Evolutionary conservation across 768 basidiomycete species (phyloP), one percentile per base, ranked within the genome.

Genomic region (Chalciporus pseudorubinellus): DNA sequence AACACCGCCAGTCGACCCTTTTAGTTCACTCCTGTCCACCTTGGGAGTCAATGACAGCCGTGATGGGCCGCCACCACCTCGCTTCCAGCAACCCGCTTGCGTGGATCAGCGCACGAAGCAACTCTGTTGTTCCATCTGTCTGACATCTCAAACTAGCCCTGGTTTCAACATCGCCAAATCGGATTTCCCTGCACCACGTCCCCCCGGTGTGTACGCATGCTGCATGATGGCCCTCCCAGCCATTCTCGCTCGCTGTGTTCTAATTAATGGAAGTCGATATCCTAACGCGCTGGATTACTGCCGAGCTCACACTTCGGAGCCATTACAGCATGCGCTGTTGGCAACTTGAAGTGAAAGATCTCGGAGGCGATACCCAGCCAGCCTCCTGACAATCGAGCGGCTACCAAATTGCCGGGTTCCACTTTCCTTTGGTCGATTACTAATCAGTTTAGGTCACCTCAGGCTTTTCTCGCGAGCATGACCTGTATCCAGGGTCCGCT

Each of bases 401-500:
- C 46, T 69, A 63, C 66, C 66, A 45, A 50, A 31, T 31, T 64
- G 43, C 57, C 59, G 69, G 64, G 48, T 56, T 61, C 66, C 56
- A 64, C 38, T 65, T 70, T n/a, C 52, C 56, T 46, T 55, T 50
- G 46, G 67, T 60, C 56, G 54, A 51, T 60, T 60, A 58, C 69
- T n/a, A n/a, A 53, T 59, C 59, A 68, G 59, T 59, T 59, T 58
- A 55, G 56, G 36, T 44, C 57, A 53, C n/a, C 46, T n/a, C n/a
- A n/a, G n/a, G n/a, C n/a, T 43, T 50, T 63, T 68, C 56, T 61
- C 59, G 61, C 57, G 64, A 64, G 31, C 44, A 50, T 52, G 47
- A 39, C 49, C 52, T 63, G 66, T 66, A 47, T 68, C 66, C 58
- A 70, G 66, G 68, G 66, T 68, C 64, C 66, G 55, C 56, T 58